phyloP scores from a whole-genome alignment of 139 green algal species.

The Klebsormidium nitens region DNA sequence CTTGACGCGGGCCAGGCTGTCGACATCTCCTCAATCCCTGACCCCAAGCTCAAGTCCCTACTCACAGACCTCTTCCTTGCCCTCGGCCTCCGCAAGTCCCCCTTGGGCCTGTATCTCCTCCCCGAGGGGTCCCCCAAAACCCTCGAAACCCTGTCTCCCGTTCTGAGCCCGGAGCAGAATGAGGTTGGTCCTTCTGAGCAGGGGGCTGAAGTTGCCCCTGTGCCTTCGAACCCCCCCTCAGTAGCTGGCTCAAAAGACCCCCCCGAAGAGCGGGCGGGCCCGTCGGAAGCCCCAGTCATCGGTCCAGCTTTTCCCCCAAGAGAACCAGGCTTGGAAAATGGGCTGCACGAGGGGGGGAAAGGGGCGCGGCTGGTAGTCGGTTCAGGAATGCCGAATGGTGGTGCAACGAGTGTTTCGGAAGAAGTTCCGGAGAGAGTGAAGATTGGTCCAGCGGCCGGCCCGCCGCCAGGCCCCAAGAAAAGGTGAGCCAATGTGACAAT shows the following conservation, averaged over 20 bases:
- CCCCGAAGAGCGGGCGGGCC: background rate
- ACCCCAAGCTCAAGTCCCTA: slow-evolving; percentile 42
- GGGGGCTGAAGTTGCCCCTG: slow-evolving; percentile 4
- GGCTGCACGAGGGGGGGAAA: no score
- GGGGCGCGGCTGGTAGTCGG: no score
- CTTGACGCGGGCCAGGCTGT: slow-evolving; percentile 32
- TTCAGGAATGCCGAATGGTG: no score
- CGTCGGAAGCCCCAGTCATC: no score
- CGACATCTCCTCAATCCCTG: slow-evolving; percentile 53
- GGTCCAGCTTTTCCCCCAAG: no score
- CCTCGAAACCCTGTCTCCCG: background rate
- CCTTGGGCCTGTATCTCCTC: background rate
- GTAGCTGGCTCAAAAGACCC: background rate
- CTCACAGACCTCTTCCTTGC: slow-evolving; percentile 24
- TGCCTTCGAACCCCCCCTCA: background rate
- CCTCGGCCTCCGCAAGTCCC: slow-evolving; percentile 11
- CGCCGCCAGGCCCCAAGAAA: no score
- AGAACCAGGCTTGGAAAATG: no score
- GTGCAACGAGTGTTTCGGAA: no score
- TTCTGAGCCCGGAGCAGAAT: background rate
- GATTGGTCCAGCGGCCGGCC: no score
- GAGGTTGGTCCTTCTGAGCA: background rate
- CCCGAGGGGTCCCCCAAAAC: background rate
- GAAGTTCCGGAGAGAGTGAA: no score
- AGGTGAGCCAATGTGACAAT: no score